Conservation (phyloP, 140 eudicot species). For the Stevia rebaudiana region DNA sequence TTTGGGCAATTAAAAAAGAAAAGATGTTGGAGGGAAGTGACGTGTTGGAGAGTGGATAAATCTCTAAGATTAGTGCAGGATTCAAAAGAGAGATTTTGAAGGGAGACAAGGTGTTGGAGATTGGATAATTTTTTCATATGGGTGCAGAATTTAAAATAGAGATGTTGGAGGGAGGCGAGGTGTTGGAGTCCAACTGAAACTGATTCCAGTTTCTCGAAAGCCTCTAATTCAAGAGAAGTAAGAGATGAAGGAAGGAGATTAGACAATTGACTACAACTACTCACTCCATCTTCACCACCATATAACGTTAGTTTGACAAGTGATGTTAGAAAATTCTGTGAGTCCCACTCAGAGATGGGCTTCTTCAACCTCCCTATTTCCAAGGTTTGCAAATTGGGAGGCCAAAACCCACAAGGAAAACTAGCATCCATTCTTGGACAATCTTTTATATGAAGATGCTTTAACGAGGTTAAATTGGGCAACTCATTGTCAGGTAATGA, state of each 20-base stretch:
- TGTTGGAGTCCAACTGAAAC: not conserved
- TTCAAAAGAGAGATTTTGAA: not conserved
- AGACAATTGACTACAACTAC: not conserved
- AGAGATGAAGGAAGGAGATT: not conserved
- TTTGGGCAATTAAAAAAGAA: not conserved
- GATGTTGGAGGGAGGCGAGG: not conserved
- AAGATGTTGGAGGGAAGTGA: not conserved
- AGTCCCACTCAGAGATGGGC: slow-evolving; percentile 9
- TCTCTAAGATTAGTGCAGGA: not conserved
- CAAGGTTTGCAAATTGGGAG: not conserved
- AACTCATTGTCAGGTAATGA: not conserved
- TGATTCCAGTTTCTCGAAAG: not conserved
- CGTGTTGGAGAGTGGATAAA: not conserved
- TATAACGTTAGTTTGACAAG: not conserved
- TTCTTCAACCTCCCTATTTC: not conserved
- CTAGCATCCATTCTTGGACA: not conserved
- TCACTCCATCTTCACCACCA: not conserved
- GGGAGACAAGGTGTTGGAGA: not conserved
- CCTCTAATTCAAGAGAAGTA: not conserved
- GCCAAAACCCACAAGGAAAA: not conserved
- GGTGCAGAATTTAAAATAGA: not conserved
- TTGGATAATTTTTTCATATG: not conserved
- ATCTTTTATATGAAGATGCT: not conserved
- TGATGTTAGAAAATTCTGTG: not conserved
- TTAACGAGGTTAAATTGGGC: not conserved